A percentile compares a stretch with the other conserved stretches of the same genome.
Evolutionary conservation across 83 land plant species (phyloP).

Genomic region (Picea mariana): DNA sequence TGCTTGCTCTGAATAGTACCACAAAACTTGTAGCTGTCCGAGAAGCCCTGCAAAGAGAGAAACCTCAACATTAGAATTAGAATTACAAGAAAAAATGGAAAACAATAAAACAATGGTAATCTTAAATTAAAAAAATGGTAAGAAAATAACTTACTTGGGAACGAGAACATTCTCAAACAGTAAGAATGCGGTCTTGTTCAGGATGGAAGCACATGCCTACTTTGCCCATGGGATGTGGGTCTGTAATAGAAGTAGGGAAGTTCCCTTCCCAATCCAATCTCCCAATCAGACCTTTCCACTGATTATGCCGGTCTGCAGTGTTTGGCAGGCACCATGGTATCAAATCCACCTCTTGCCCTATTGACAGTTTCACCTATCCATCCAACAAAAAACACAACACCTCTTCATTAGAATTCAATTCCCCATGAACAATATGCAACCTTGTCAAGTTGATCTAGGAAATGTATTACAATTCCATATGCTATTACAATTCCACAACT

Average conservation of each 20-base stretch:
- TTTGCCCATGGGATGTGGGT: no score
- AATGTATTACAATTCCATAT: no score
- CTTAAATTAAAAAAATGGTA: no score
- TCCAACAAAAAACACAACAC: no score
- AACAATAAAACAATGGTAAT: no score
- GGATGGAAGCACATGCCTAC: no score
- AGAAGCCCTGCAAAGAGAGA: constrained; percentile 81
- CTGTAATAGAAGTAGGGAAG: constrained; percentile 37
- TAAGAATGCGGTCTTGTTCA: constrained; percentile 87
- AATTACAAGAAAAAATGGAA: no score
- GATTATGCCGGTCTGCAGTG: constrained; percentile 65
- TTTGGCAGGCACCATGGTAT: constrained; percentile 71
- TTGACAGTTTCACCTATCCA: constrained; percentile 45
- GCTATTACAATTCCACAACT: no score
- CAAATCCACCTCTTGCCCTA: constrained; percentile 43
- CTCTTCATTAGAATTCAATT: no score
- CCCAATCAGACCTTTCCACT: constrained; percentile 72
- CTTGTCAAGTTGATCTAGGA: no score
- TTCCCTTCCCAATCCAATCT: constrained; percentile 75
- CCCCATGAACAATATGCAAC: no score
- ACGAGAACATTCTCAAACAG: constrained; percentile 97
- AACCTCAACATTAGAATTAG: no score
- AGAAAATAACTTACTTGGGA: constrained; percentile 69
- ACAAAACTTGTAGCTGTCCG: constrained; percentile 70
- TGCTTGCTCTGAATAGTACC: constrained; percentile 87